phyloP scores from a whole-genome alignment of 2,329 filamentous ascomycete genomes.

The Parasarocladium wereldwijsianum region DNA sequence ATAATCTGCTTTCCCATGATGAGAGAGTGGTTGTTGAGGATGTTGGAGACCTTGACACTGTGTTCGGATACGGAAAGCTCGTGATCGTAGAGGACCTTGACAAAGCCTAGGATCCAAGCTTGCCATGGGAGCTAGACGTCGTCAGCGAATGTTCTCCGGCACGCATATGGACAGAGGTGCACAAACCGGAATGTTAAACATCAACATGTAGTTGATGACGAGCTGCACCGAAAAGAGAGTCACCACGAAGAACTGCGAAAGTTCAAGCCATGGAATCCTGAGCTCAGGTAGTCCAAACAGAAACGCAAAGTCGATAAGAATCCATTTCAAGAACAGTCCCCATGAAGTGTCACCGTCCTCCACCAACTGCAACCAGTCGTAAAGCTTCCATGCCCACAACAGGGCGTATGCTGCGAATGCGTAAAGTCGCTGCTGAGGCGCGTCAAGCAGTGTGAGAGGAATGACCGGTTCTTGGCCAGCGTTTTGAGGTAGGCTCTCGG shows the following conservation, averaged over 20 bases:
- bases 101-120: constrained; percentile 55
- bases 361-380: constrained; percentile 67
- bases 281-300: constrained; percentile 76
- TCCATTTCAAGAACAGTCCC: constrained; percentile 88
- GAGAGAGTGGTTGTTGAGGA: constrained; percentile 82
- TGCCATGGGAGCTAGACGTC: constrained; percentile 50
- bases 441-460: constrained; percentile 68
- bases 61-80: constrained; percentile 90
- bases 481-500: constrained; percentile 20
- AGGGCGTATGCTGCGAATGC: constrained; percentile 64
- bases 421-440: constrained; percentile 81
- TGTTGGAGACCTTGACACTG: constrained; percentile 73
- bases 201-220: constrained; percentile 66
- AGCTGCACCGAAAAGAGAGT: constrained; percentile 59
- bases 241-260: constrained; percentile 61
- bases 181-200: constrained; percentile 74
- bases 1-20: constrained; percentile 96
- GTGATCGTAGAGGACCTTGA: constrained; percentile 78
- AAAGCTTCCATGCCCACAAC: constrained; percentile 70
- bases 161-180: background rate
- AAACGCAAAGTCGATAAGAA: constrained; percentile 70
- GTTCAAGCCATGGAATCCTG: constrained; percentile 92
- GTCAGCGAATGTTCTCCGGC: no score
- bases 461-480: constrained; percentile 49
- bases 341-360: constrained; percentile 80